Evolutionary conservation across 371 early-diverging fungal species (phyloP).

Genomic region (Mortierella sp.): DNA sequence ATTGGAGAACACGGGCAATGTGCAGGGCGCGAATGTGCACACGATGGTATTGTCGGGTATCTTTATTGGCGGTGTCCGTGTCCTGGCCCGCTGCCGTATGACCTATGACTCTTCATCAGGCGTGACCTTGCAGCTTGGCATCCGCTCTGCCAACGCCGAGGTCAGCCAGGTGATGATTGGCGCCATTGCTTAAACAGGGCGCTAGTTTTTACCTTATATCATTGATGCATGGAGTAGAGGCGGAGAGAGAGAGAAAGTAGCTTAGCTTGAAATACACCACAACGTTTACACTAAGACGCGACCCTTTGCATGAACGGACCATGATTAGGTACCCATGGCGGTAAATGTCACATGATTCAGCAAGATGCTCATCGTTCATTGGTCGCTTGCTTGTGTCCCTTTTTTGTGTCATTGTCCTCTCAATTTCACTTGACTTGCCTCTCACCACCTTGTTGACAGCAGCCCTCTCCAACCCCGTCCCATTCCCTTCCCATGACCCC

Average conservation of each 20-base stretch:
- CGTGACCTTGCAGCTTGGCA: slow-evolving; percentile 92
- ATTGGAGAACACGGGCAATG: slow-evolving; percentile 77
- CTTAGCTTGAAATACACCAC: too few species aligned
- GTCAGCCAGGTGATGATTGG: slow-evolving; percentile 82
- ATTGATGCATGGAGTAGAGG: neutral
- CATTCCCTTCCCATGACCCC: slow-evolving; percentile 1
- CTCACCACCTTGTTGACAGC: neutral
- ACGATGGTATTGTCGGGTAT: slow-evolving; percentile 88
- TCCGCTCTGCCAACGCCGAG: slow-evolving; percentile 78
- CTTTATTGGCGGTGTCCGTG: slow-evolving; percentile 84
- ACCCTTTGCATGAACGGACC: too few species aligned
- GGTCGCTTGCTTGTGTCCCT: neutral
- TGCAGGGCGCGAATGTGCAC: slow-evolving; percentile 87
- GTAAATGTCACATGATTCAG: neutral
- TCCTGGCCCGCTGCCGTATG: slow-evolving; percentile 89
- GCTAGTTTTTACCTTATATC: neutral
- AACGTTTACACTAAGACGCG: too few species aligned
- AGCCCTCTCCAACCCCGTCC: slow-evolving; percentile 3
- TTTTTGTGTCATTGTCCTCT: neutral
- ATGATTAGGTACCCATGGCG: neutral
- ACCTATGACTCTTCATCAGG: slow-evolving; percentile 86
- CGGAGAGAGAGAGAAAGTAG: neutral
- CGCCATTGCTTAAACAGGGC: slow-evolving; percentile 70
- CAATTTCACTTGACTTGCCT: slow-evolving; percentile 2
- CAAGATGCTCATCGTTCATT: neutral